A percentile compares a stretch with the other conserved stretches of the same genome.
Conservation (phyloP, 1,139 yeast species). For the Pichia inconspicua region DNA sequence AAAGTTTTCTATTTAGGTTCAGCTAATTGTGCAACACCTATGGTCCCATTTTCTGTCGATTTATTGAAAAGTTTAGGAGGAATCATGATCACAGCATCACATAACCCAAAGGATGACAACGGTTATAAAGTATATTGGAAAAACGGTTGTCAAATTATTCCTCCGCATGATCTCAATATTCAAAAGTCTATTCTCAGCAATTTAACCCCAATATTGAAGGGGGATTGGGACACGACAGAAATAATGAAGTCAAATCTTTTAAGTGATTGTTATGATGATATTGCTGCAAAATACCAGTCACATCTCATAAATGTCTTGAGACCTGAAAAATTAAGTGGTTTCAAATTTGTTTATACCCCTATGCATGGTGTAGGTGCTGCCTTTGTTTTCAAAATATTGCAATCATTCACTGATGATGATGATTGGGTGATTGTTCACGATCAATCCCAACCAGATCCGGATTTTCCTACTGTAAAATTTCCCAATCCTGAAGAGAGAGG, state of each 20-base stretch:
- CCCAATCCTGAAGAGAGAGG: constrained; percentile 97
- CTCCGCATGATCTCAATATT: constrained; percentile 77
- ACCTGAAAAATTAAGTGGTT: constrained; percentile 14
- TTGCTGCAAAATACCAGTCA: constrained; percentile 30
- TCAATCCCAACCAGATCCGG: constrained; percentile 75
- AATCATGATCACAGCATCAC: constrained; percentile 95
- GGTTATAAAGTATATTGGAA: constrained; percentile 93
- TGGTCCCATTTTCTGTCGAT: constrained; percentile 84
- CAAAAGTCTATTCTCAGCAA: constrained; percentile 56
- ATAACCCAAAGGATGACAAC: constrained; percentile 87
- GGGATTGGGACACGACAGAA: constrained; percentile 40
- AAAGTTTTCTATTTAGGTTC: constrained; percentile 61
- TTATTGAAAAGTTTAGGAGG: constrained; percentile 62
- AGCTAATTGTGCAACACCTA: constrained; percentile 68
- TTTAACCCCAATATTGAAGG: constrained; percentile 49
- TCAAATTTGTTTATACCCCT: constrained; percentile 74
- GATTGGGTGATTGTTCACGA: constrained; percentile 36
- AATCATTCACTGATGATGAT: neutral
- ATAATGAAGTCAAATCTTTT: constrained; percentile 27
- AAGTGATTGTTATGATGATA: constrained; percentile 24
- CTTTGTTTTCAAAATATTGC: constrained; percentile 30
- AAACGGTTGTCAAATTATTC: constrained; percentile 93
- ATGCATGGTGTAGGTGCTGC: constrained; percentile 89
- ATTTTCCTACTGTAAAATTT: constrained; percentile 74
- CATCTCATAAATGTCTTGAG: constrained; percentile 30